Conservation (phyloP, 495 filamentous ascomycete genomes). For the Aspergillus funiculosus region DNA sequence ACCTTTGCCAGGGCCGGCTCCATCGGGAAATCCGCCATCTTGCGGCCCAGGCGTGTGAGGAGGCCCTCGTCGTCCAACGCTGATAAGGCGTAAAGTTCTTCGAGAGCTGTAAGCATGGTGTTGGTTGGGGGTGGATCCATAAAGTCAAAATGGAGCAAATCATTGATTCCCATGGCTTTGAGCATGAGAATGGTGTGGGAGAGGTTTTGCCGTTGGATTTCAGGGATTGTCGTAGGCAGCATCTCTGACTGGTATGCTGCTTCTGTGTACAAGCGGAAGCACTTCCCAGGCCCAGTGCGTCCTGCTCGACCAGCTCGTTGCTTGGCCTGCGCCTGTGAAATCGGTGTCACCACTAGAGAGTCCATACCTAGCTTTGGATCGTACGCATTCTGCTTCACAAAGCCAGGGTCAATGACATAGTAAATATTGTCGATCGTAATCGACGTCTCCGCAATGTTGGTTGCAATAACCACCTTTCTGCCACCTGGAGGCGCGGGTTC, state of each 20-base stretch:
- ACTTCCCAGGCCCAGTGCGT: conserved; percentile 92
- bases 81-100: conserved; percentile 87
- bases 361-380: conserved; percentile 98
- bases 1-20: conserved; percentile 84
- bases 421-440: conserved; percentile 97
- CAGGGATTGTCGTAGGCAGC: conserved; percentile 90
- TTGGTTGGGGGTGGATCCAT: conserved; percentile 98
- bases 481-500: conserved; percentile 84
- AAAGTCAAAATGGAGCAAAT: conserved; percentile 95
- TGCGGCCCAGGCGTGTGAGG: conserved; percentile 82
- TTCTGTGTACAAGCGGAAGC: conserved; percentile 94
- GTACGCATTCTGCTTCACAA: conserved; percentile 96
- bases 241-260: conserved; percentile 94
- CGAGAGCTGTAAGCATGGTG: conserved; percentile 93
- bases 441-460: conserved; percentile 96
- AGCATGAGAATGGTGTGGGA: conserved; percentile 94
- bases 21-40: conserved; percentile 99
- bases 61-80: conserved; percentile 96
- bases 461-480: conserved; percentile 95
- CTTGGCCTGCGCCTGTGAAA: conserved; percentile 94
- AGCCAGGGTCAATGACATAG: conserved; percentile 95
- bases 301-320: conserved; percentile 91
- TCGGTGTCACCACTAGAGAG: conserved; percentile 86
- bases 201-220: conserved; percentile 96
- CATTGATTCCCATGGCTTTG: conserved; percentile 99